These are phyloP conservation scores for Penicillium parvum DNA, from an alignment of 495 filamentous ascomycete genomes.

Conservation along the genomic window DNA sequence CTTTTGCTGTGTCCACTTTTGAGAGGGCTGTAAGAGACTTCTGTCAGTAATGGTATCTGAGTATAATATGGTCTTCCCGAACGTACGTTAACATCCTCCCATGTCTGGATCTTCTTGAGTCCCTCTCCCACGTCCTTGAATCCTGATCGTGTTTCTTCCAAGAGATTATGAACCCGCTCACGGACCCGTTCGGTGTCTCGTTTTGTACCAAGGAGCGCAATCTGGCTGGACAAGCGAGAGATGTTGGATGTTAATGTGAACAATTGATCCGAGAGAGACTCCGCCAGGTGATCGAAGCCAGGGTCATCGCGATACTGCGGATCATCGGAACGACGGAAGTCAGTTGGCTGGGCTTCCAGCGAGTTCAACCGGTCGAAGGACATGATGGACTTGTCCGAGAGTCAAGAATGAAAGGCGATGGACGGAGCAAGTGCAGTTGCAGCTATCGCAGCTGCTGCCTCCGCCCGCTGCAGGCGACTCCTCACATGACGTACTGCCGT, in stretches of 20 bases:
- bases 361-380: constrained; percentile 84
- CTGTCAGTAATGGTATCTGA: not conserved
- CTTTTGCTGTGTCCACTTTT: constrained; percentile 93
- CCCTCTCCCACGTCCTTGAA: constrained; percentile 94
- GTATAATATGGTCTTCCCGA: not conserved
- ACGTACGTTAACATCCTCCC: constrained; percentile 89
- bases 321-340: constrained; percentile 64
- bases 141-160: constrained; percentile 77
- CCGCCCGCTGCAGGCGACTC: constrained; percentile 26
- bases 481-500: constrained; percentile 35
- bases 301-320: constrained; percentile 79
- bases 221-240: constrained; percentile 70
- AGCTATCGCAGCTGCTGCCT: constrained; percentile 18
- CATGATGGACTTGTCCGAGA: constrained; percentile 49
- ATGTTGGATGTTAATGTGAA: constrained; percentile 86
- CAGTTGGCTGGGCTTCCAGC: constrained; percentile 77
- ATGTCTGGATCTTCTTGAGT: constrained; percentile 83
- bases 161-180: constrained; percentile 78
- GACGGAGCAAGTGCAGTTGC: constrained; percentile 4
- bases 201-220: constrained; percentile 80
- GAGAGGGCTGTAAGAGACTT: constrained; percentile 60
- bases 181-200: constrained; percentile 87
- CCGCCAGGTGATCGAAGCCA: constrained; percentile 78
- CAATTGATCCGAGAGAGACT: constrained; percentile 76
- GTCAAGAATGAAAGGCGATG: constrained; percentile 3